These are phyloP conservation scores for Fonsecaea pedrosoi DNA, from an alignment of 2,329 filamentous ascomycete species.

Conservation along the genomic window DNA sequence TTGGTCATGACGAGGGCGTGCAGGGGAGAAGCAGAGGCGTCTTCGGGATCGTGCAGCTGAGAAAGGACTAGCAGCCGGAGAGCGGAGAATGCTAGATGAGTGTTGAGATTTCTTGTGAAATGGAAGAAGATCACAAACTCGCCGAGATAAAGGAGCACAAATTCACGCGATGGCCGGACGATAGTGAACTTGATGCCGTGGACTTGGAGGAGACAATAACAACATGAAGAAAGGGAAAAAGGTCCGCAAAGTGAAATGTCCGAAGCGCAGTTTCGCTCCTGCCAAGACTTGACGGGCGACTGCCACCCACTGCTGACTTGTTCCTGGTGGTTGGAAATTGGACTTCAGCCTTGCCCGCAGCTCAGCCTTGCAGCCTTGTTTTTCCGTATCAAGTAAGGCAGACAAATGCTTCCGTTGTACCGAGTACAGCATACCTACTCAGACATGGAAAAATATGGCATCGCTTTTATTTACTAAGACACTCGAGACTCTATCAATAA, in stretches of 20 bases:
- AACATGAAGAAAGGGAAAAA: background rate
- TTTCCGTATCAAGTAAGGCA: background rate
- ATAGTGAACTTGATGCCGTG: background rate
- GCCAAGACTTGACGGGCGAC: background rate
- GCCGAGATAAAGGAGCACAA: background rate
- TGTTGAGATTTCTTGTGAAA: background rate
- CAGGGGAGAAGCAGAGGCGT: background rate
- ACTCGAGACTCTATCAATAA: background rate
- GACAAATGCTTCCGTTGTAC: background rate
- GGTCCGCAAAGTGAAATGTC: background rate
- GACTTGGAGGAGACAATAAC: background rate
- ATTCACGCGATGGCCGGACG: background rate
- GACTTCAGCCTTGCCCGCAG: background rate
- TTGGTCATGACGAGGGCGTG: constrained; percentile 70
- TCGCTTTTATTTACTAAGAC: background rate
- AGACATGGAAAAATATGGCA: background rate
- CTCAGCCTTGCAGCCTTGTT: background rate
- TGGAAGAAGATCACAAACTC: background rate
- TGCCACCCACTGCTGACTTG: background rate
- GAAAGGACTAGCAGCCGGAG: background rate
- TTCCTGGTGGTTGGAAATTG: background rate
- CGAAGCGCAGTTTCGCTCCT: constrained; percentile 2
- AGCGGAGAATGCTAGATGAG: background rate
- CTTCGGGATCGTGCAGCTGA: background rate
- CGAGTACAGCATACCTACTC: background rate